Evolutionary conservation across 2,329 filamentous ascomycete genomes (phyloP).

Genomic region (Hortaea sp.): DNA sequence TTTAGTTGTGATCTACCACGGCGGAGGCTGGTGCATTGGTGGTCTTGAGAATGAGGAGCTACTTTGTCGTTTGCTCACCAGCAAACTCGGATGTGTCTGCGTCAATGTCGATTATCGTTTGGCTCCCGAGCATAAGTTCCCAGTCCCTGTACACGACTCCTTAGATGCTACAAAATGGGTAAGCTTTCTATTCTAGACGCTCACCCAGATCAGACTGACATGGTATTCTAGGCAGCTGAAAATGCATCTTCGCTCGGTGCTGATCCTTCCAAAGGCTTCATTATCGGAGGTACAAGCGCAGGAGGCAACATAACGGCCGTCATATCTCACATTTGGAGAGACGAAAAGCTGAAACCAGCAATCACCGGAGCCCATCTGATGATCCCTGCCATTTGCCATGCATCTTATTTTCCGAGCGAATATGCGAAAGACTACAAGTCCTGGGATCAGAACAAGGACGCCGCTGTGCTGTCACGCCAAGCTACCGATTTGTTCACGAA

Average conservation of each 20-base stretch:
- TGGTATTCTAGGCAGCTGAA: slow-evolving; percentile 25
- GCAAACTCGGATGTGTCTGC: slow-evolving; percentile 31
- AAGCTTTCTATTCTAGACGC: neutral
- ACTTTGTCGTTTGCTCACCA: slow-evolving; percentile 30
- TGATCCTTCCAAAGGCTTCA: slow-evolving; percentile 36
- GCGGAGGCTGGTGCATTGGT: slow-evolving; percentile 27
- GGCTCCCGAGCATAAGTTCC: slow-evolving; percentile 43
- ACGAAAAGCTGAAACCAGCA: slow-evolving; percentile 29
- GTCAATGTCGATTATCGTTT: slow-evolving; percentile 44
- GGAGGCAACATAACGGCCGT: slow-evolving; percentile 43
- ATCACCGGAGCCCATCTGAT: slow-evolving; percentile 40
- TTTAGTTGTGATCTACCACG: slow-evolving; percentile 16
- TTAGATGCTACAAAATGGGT: slow-evolving; percentile 39
- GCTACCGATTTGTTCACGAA: slow-evolving; percentile 11
- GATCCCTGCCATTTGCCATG: slow-evolving; percentile 35
- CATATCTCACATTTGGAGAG: slow-evolving; percentile 34
- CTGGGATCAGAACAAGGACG: slow-evolving; percentile 19
- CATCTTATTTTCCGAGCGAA: slow-evolving; percentile 30
- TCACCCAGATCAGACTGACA: neutral
- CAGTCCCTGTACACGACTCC: slow-evolving; percentile 38
- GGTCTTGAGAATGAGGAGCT: slow-evolving; percentile 34
- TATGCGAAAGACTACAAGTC: slow-evolving; percentile 32
- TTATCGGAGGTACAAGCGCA: slow-evolving; percentile 42
- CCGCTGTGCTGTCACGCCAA: slow-evolving; percentile 15
- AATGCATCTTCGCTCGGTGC: slow-evolving; percentile 25